Conservation (phyloP, 1,284 basidiomycete species). For the Ceratorhiza oryzae-sativae region DNA sequence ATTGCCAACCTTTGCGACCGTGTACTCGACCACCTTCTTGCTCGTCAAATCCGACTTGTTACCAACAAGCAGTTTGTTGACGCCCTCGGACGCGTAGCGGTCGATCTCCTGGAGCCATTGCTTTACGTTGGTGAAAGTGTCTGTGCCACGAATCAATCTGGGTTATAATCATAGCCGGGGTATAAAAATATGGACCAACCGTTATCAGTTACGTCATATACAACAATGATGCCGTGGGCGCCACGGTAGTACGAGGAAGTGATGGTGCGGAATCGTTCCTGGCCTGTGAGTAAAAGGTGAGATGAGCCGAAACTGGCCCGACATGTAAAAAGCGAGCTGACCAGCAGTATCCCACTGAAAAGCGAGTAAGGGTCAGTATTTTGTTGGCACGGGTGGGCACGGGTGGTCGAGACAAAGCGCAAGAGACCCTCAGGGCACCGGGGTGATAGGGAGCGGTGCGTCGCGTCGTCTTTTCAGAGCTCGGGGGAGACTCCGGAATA, state of each 20-base stretch:
- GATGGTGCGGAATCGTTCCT: conserved; percentile 97
- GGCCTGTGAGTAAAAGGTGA: conserved; percentile 59
- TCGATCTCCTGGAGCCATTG: conserved; percentile 99
- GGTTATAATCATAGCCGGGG: background rate
- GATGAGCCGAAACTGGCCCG: background rate
- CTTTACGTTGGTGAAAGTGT: conserved; percentile 98
- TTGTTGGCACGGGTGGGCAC: conserved; percentile 38
- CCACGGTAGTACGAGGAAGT: conserved; percentile 97
- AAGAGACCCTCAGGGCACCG: conserved; percentile 15
- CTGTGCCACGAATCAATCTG: conserved; percentile 53
- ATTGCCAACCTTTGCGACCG: conserved; percentile 83
- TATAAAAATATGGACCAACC: conserved; percentile 61
- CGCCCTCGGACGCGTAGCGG: conserved; percentile 98
- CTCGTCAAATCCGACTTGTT: conserved; percentile 98
- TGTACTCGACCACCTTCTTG: conserved; percentile 99
- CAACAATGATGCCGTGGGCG: conserved; percentile 96
- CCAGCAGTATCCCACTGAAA: conserved; percentile 95
- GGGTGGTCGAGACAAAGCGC: conserved; percentile 1
- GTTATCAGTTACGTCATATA: conserved; percentile 99
- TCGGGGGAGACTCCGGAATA: no score
- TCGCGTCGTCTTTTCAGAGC: background rate
- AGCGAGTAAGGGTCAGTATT: conserved; percentile 41
- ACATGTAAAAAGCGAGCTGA: conserved; percentile 45
- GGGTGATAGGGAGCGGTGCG: background rate
- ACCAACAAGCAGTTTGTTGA: conserved; percentile 97